These are phyloP conservation scores for Kewa caespitosa DNA, from an alignment of 179 eudicot species.

Conservation along the genomic window DNA sequence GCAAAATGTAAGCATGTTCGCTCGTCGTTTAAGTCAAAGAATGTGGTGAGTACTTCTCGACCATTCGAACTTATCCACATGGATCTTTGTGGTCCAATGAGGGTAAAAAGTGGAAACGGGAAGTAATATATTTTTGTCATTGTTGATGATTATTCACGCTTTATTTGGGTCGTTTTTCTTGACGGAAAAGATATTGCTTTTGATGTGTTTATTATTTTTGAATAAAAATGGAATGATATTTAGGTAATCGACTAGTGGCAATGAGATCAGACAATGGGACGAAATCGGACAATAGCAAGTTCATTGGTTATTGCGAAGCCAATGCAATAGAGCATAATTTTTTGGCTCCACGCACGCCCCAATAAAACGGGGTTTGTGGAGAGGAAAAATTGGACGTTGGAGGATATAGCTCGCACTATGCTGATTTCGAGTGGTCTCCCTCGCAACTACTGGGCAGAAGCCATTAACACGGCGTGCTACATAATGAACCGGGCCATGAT, in stretches of 20 bases:
- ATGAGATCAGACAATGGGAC: background rate
- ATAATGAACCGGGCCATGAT: background rate
- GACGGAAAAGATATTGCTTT: background rate
- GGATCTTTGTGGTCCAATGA: background rate
- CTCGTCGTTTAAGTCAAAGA: background rate
- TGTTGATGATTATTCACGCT: background rate
- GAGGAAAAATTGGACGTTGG: background rate
- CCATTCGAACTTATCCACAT: background rate
- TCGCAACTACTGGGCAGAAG: background rate
- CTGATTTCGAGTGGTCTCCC: background rate
- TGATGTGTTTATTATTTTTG: background rate
- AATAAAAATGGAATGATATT: background rate
- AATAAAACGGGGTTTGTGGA: background rate
- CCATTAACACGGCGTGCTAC: background rate
- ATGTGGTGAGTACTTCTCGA: background rate
- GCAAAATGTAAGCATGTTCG: background rate
- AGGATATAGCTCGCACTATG: background rate
- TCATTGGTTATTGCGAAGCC: background rate
- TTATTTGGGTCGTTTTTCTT: background rate
- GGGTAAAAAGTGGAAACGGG: background rate
- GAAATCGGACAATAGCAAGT: background rate
- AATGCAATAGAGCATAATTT: background rate
- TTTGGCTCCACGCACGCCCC: background rate
- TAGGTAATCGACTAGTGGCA: background rate
- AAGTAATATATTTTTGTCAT: background rate